These are phyloP conservation scores for Epichloe hybrida DNA, from an alignment of 2,329 filamentous ascomycete species.

Conservation along the genomic window DNA sequence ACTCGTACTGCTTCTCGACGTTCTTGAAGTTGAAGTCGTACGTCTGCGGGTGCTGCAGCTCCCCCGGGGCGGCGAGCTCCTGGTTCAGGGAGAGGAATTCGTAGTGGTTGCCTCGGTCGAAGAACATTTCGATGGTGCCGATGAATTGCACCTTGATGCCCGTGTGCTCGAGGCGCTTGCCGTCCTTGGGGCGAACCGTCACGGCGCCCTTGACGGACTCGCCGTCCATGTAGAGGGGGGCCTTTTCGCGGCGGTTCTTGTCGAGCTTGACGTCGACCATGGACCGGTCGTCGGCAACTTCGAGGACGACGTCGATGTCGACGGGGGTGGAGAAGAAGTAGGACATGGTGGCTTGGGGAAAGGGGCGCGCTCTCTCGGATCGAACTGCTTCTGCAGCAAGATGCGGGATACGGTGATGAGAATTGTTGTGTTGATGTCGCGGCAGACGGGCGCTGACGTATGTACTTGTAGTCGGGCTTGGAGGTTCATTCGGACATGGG, in stretches of 20 bases:
- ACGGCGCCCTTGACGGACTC: slow-evolving; percentile 96
- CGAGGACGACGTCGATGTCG: slow-evolving; percentile 96
- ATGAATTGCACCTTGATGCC: slow-evolving; percentile 99
- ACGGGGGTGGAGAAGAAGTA: slow-evolving; percentile 97
- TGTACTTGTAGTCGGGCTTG: no score
- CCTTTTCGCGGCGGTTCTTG: slow-evolving; percentile 94
- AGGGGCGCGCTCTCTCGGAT: background rate
- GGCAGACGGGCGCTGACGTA: no score
- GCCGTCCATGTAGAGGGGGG: slow-evolving; percentile 92
- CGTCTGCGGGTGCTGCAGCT: slow-evolving; percentile 96
- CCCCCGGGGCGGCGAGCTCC: slow-evolving; percentile 93
- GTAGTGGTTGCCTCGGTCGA: slow-evolving; percentile 97
- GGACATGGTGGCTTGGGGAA: slow-evolving; percentile 50
- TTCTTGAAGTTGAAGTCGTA: slow-evolving; percentile 99
- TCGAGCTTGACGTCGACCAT: slow-evolving; percentile 98
- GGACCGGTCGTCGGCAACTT: slow-evolving; percentile 83
- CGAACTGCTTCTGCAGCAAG: background rate
- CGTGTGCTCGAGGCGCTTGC: slow-evolving; percentile 92
- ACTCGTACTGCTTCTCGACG: slow-evolving; percentile 99
- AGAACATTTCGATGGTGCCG: slow-evolving; percentile 99
- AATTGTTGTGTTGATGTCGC: background rate
- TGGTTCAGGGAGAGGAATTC: slow-evolving; percentile 96
- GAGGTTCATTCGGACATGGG: no score
- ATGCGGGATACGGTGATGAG: background rate
- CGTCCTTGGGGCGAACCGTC: slow-evolving; percentile 92